These are phyloP conservation scores for Glonium stellatum DNA, from an alignment of 495 filamentous ascomycete species.

Conservation along the genomic window DNA sequence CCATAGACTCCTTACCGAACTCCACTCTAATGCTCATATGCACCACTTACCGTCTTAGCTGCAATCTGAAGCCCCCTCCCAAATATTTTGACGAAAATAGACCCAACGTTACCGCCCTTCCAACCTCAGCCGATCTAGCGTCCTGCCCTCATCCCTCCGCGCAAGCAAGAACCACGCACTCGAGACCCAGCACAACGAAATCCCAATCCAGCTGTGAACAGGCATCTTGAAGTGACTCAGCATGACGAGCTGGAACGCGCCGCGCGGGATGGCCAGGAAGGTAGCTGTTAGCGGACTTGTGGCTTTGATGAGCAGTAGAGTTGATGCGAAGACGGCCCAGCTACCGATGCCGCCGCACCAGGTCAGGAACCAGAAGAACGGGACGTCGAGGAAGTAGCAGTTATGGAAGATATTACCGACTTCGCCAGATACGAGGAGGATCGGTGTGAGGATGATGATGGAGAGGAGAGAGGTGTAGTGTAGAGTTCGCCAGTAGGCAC, in stretches of 20 bases:
- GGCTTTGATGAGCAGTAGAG: slow-evolving; percentile 38
- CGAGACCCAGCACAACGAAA: slow-evolving; percentile 43
- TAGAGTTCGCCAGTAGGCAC: slow-evolving; percentile 43
- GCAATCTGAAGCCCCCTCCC: no score
- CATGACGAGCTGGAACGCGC: slow-evolving; percentile 37
- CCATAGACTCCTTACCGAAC: no score
- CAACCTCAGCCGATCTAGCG: slow-evolving; percentile 24
- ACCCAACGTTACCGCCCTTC: slow-evolving; percentile 19
- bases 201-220: slow-evolving; percentile 38
- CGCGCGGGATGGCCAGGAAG: slow-evolving; percentile 37
- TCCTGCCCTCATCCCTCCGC: slow-evolving; percentile 40
- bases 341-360: slow-evolving; percentile 34
- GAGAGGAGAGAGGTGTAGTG: slow-evolving; percentile 46
- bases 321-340: slow-evolving; percentile 38
- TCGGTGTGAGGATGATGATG: slow-evolving; percentile 42
- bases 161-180: slow-evolving; percentile 44
- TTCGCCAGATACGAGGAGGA: slow-evolving; percentile 44
- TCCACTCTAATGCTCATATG: no score
- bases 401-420: slow-evolving; percentile 41
- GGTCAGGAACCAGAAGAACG: slow-evolving; percentile 44
- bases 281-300: slow-evolving; percentile 40
- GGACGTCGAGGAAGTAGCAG: slow-evolving; percentile 46
- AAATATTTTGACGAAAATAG: slow-evolving; percentile 5
- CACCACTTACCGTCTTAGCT: no score
- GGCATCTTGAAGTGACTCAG: slow-evolving; percentile 37